Conservation (phyloP, 164 flowering plant species). For the Taxillus chinensis region DNA sequence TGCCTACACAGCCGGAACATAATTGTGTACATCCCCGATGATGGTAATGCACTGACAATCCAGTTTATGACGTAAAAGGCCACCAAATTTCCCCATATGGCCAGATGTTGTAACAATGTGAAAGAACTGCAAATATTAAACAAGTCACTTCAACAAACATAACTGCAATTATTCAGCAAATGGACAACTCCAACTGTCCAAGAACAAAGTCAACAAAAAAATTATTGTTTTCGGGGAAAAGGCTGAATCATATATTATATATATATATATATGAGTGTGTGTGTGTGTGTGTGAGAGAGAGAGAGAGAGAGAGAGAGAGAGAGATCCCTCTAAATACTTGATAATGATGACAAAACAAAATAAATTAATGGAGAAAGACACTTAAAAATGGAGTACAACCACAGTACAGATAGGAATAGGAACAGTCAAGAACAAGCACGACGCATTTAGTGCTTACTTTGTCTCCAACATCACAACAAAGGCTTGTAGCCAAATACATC, state of each 20-base stretch:
- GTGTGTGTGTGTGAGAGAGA: neutral
- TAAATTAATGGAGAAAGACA: neutral
- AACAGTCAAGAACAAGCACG: too few relatives aligned
- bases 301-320: too few relatives aligned
- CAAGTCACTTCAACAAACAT: neutral
- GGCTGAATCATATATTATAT: too few relatives aligned
- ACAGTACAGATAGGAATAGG: too few relatives aligned
- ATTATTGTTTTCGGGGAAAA: too few relatives aligned
- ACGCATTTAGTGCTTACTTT: conserved; percentile 43
- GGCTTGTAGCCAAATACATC: conserved; percentile 98
- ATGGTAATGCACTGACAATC: conserved; percentile 71
- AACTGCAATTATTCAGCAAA: neutral
- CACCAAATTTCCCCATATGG: conserved; percentile 88
- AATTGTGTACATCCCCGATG: conserved; percentile 89
- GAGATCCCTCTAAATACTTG: too few relatives aligned
- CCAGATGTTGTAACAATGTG: conserved; percentile 81
- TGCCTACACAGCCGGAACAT: conserved; percentile 87
- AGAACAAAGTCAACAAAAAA: too few relatives aligned
- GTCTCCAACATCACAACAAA: conserved; percentile 90
- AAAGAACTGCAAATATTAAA: conserved; percentile 58
- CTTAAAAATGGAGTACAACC: neutral
- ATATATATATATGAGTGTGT: too few relatives aligned
- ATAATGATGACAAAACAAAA: too few relatives aligned
- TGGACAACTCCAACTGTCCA: too few relatives aligned
- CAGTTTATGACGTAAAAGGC: conserved; percentile 80